phyloP scores from a whole-genome alignment of 805 yeast genomes.

The Schwanniomyces yamadae region DNA sequence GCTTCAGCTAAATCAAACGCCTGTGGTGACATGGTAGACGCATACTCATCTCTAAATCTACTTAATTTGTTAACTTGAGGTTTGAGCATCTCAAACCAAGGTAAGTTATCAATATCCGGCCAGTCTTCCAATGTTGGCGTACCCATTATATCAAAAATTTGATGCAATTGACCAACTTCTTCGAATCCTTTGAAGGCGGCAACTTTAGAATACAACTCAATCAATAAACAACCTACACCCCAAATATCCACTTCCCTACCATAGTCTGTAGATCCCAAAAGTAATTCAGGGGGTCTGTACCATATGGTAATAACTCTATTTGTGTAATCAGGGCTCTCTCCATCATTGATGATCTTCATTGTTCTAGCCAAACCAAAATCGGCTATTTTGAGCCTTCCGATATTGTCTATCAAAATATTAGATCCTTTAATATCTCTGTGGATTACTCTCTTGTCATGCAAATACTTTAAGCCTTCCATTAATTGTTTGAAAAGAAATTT shows the following conservation, averaged over 20 bases:
- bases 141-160: conserved; percentile 83
- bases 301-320: conserved; percentile 94
- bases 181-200: conserved; percentile 88
- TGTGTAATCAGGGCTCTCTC: conserved; percentile 76
- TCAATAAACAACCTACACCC: conserved; percentile 92
- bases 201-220: conserved; percentile 71
- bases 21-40: conserved; percentile 44
- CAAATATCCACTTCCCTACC: conserved; percentile 91
- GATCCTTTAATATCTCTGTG: conserved; percentile 86
- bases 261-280: conserved; percentile 87
- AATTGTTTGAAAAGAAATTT: conserved; percentile 67
- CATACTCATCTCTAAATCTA: conserved; percentile 30
- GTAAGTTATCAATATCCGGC: conserved; percentile 76
- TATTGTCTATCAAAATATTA: conserved; percentile 62
- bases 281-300: conserved; percentile 95
- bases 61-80: conserved; percentile 46
- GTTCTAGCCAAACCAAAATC: conserved; percentile 82
- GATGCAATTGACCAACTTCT: conserved; percentile 78
- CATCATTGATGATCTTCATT: conserved; percentile 55
- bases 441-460: conserved; percentile 66
- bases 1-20: conserved; percentile 65
- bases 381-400: conserved; percentile 67
- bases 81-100: conserved; percentile 88
- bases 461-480: conserved; percentile 64
- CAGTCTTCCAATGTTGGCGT: conserved; percentile 72